Conservation (phyloP, 495 filamentous ascomycete genomes). For the Cairneyella variabilis region DNA sequence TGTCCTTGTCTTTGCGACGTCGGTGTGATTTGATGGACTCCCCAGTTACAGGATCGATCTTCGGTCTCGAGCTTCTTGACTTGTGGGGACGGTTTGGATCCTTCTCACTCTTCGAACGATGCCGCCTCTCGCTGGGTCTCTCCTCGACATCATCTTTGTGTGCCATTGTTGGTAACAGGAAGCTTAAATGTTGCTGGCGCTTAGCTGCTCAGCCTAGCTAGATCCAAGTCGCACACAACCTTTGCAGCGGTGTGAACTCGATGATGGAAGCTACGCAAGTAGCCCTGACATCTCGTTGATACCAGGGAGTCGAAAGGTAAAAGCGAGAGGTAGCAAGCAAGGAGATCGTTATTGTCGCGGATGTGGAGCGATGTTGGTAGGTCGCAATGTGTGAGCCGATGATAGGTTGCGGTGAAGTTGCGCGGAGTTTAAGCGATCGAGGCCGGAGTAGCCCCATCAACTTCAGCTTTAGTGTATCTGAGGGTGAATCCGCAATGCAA, state of each 20-base stretch:
- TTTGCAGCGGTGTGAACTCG: conserved; percentile 1
- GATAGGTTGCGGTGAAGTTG: neutral
- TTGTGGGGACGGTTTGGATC: conserved; percentile 26
- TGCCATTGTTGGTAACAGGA: conserved; percentile 15
- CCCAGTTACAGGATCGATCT: conserved; percentile 27
- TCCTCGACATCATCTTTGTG: conserved; percentile 22
- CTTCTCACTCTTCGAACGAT: conserved; percentile 25
- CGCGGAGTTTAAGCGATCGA: neutral
- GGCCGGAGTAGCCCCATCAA: neutral
- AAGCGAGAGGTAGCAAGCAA: conserved; percentile 3
- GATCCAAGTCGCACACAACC: neutral
- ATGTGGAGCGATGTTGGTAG: neutral
- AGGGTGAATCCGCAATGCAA: too few species aligned
- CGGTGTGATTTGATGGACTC: conserved; percentile 20
- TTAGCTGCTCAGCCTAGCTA: conserved; percentile 12
- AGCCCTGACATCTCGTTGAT: neutral
- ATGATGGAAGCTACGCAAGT: neutral
- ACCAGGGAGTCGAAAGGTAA: too few species aligned
- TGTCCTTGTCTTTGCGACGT: conserved; percentile 20
- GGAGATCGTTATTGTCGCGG: neutral
- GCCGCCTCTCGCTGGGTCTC: conserved; percentile 24
- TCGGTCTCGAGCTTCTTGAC: conserved; percentile 23
- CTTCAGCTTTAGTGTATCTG: neutral
- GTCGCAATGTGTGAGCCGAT: neutral
- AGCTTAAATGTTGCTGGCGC: conserved; percentile 16